A percentile compares a stretch with the other conserved stretches of the same genome.
Conservation (phyloP, 192 early-diverging fungal genomes). For the Paraglomus brasilianum region DNA sequence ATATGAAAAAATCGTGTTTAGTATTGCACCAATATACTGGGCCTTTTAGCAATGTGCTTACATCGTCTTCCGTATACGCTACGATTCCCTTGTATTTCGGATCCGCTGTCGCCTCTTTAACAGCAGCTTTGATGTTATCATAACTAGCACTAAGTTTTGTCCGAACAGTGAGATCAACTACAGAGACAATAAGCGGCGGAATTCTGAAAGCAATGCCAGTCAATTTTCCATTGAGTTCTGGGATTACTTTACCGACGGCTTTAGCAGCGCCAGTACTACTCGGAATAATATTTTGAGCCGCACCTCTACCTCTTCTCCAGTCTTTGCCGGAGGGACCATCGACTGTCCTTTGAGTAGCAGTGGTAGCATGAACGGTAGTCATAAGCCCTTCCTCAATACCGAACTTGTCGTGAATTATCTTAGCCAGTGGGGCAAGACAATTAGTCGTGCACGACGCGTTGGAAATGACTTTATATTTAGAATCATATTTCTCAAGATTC, state of each 20-base stretch:
- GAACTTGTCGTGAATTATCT: conserved; percentile 95
- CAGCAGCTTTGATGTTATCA: conserved; percentile 81
- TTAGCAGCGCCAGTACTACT: conserved; percentile 98
- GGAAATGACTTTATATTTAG: conserved; percentile 82
- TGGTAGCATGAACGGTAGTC: conserved; percentile 98
- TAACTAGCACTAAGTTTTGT: conserved; percentile 88
- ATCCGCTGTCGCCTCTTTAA: conserved; percentile 88
- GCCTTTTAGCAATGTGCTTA: too few species aligned
- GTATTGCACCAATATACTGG: too few species aligned
- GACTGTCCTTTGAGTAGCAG: conserved; percentile 99
- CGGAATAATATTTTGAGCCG: conserved; percentile 99
- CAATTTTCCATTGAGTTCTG: conserved; percentile 89
- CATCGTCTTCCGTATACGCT: conserved; percentile 88
- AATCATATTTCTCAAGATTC: conserved; percentile 93
- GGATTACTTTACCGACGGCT: conserved; percentile 96
- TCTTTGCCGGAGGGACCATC: conserved; percentile 96
- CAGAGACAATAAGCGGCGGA: conserved; percentile 86
- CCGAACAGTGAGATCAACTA: conserved; percentile 95
- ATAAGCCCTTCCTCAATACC: conserved; percentile 96
- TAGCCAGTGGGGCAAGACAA: conserved; percentile 96
- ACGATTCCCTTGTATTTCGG: conserved; percentile 82
- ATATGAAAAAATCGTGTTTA: neutral
- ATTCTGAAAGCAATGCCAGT: conserved; percentile 99
- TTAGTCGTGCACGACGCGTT: conserved; percentile 99
- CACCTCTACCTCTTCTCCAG: conserved; percentile 97